phyloP scores from a whole-genome alignment of 257 asterid genomes.

The Nicotiana undulata region DNA sequence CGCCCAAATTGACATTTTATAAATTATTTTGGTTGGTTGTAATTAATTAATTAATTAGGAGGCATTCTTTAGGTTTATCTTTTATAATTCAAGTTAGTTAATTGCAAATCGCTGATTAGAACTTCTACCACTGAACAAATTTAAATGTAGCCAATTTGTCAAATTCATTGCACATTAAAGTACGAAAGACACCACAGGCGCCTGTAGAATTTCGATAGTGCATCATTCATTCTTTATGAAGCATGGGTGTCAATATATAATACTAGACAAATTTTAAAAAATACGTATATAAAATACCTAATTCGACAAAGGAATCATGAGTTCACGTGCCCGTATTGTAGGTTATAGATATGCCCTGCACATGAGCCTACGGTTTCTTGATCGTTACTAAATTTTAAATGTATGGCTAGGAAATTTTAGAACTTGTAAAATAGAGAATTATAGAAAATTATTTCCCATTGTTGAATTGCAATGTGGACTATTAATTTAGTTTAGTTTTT shows the following conservation, averaged over 20 bases:
- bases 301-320: too few relatives aligned
- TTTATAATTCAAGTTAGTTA: background rate
- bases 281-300: too few relatives aligned
- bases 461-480: too few relatives aligned
- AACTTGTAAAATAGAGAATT: background rate
- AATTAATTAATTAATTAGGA: background rate
- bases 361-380: background rate
- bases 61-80: background rate
- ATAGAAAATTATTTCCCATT: too few relatives aligned
- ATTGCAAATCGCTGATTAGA: background rate
- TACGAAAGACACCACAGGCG: background rate
- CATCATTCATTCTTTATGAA: too few relatives aligned
- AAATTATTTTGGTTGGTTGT: background rate
- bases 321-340: too few relatives aligned
- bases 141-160: background rate
- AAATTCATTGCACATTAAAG: background rate
- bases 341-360: too few relatives aligned
- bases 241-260: too few relatives aligned
- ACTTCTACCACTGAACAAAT: background rate
- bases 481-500: too few relatives aligned
- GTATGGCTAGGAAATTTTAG: background rate
- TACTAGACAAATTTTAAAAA: too few relatives aligned
- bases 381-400: too few relatives aligned
- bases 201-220: too few relatives aligned
- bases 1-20: background rate